Base-by-base conservation (phyloP, 192 early-diverging fungal species). In the Coemansia sp. region DNA sequence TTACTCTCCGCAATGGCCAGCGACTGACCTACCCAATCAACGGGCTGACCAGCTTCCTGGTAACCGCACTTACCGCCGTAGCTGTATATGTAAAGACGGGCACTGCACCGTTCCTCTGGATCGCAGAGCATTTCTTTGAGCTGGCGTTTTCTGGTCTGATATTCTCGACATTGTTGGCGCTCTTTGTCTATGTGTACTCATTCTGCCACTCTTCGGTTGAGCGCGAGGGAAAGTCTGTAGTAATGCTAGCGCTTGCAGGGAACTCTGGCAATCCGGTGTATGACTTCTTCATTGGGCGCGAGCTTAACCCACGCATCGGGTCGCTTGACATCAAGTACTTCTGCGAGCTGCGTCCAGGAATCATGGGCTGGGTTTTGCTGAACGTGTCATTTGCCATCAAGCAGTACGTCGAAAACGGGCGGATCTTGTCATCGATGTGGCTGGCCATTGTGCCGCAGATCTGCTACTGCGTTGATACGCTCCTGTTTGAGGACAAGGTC, bases 221-320 rank as follows among this genome's bases (percentile, higher is more conserved):
- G 18, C 54, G 2, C 38, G 62, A 23, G 17, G 40, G 45, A n/a
- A 18, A 48, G 15, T 69, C 75, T 14, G 81, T 70, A 15, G 80
- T 89, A 21, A 73, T 98, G 38, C 68, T 90, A 27, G 88, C 94
- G 9, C 70, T 82, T 19, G 92, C 91, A 13, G 96, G 94, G 30
- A 95, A 97, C 82, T 89, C 92, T n/a, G 89, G 92, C 30, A 93
- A 92, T 74, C 66, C 80, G 13, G 57, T 93, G 17, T 97, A 98
- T 71, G 94, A 97, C 62, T 96, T 92, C 61, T 94, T 92, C 69
- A 95, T 98, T 39, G 96, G 96, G 9, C 84, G 96, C 57, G 96
- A 98, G 70, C 81, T 98, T 55, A 98, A 98, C 73, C 96, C 96
- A 49, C 86, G 94, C 34, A 72, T 94, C 47, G 83, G 83, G 23